A percentile compares a stretch with the other conserved stretches of the same genome.
Evolutionary conservation across 352 stramenopile species (phyloP).

Genomic region (Globisporangium viniferum): DNA sequence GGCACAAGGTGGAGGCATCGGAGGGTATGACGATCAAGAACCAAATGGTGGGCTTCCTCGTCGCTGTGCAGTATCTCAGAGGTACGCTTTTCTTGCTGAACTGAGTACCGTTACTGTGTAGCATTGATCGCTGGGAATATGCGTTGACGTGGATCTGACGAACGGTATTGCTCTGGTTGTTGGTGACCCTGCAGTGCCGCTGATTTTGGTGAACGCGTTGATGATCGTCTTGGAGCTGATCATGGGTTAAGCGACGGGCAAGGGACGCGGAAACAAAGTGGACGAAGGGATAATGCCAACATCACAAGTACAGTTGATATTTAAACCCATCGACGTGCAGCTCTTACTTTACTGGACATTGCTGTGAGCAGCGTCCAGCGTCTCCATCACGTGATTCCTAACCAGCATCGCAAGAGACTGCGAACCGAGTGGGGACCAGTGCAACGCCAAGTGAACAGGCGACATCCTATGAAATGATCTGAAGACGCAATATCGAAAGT

Average conservation of each 20-base stretch:
- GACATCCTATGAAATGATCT: no score
- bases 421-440: no score
- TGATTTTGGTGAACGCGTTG: slow-evolving; percentile 78
- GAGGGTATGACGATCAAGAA: slow-evolving; percentile 87
- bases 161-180: background rate
- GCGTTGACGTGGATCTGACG: no score
- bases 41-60: slow-evolving; percentile 80
- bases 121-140: no score
- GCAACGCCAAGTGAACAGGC: no score
- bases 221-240: slow-evolving; percentile 82
- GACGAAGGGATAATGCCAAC: slow-evolving; percentile 5
- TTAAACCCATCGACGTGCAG: background rate
- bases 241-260: slow-evolving; percentile 42
- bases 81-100: slow-evolving; percentile 32
- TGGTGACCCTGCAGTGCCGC: slow-evolving; percentile 42
- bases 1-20: slow-evolving; percentile 77
- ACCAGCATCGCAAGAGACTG: no score
- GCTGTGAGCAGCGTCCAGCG: background rate
- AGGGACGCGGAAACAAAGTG: background rate
- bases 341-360: background rate
- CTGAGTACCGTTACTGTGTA: background rate
- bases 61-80: slow-evolving; percentile 83
- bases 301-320: slow-evolving; percentile 11
- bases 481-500: no score
- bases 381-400: background rate